Evolutionary conservation across 345 rosid genomes (phyloP).

Genomic region (Geranium rotundifolium): DNA sequence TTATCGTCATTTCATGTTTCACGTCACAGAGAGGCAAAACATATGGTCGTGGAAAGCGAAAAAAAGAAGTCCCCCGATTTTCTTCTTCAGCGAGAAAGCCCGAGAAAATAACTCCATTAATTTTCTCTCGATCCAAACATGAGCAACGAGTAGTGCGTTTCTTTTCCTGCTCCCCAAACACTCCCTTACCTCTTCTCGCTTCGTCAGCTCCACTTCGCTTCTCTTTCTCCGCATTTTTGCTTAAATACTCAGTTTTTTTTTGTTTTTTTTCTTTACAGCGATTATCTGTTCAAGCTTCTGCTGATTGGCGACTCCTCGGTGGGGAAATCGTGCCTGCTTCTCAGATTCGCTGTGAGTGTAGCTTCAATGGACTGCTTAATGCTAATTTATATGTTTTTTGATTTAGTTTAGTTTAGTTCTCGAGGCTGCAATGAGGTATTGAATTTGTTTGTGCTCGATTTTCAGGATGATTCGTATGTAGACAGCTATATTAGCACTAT

Average conservation of each 20-base stretch:
- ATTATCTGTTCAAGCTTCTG: background rate
- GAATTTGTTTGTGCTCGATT: background rate
- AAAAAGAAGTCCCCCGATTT: background rate
- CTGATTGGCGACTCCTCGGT: background rate
- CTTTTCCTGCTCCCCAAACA: background rate
- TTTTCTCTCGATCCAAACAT: background rate
- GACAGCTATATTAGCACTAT: conserved; percentile 82
- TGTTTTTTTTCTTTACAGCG: background rate
- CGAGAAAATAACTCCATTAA: background rate
- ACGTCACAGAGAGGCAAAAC: background rate
- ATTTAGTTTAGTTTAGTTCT: too few species aligned
- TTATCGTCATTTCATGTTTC: background rate
- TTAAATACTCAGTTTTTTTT: background rate
- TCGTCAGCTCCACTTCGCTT: background rate
- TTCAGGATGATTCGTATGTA: conserved; percentile 77
- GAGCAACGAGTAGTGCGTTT: background rate
- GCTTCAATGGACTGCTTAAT: background rate
- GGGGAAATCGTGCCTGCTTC: background rate
- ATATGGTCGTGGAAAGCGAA: too few species aligned
- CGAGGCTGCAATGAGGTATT: too few species aligned
- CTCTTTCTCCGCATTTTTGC: background rate
- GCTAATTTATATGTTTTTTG: too few species aligned
- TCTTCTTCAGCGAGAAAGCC: background rate
- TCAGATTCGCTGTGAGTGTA: background rate
- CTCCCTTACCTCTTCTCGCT: too few species aligned